Percentiles rank a stretch among this genome's conserved stretches.
Conservation (phyloP, 2,329 filamentous ascomycete species). For the Colletotrichum siamense region DNA sequence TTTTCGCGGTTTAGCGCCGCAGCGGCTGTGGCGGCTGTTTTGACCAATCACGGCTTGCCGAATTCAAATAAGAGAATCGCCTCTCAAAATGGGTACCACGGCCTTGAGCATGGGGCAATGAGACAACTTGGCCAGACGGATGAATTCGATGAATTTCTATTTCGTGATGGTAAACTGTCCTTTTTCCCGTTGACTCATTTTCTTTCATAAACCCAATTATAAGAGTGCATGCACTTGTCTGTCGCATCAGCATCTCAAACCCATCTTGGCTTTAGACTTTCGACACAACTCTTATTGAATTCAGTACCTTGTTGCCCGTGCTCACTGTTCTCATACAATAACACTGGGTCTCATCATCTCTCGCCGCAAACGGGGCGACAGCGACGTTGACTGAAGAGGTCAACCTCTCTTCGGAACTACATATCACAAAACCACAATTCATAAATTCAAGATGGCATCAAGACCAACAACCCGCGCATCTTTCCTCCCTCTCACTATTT, state of each 20-base stretch:
- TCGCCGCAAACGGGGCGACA: neutral
- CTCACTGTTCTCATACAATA: neutral
- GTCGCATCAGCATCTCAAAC: neutral
- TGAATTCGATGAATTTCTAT: constrained; percentile 20
- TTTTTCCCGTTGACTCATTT: constrained; percentile 21
- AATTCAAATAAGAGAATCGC: constrained; percentile 23
- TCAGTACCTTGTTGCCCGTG: neutral
- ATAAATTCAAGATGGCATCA: neutral
- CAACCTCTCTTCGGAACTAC: neutral
- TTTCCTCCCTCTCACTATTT: neutral
- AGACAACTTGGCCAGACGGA: constrained; percentile 20
- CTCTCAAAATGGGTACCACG: neutral
- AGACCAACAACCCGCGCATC: neutral
- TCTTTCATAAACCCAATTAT: neutral
- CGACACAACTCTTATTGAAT: neutral
- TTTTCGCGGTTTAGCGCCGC: constrained; percentile 2
- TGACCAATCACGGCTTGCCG: constrained; percentile 18
- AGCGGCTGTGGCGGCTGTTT: neutral
- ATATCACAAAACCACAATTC: neutral
- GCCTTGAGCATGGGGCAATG: neutral
- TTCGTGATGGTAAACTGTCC: constrained; percentile 19
- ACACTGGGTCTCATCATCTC: neutral
- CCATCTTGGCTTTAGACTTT: neutral
- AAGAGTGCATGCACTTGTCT: neutral
- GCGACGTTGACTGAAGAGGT: neutral